Conservation (phyloP, 495 filamentous ascomycete genomes). For the Parathielavia appendiculata region DNA sequence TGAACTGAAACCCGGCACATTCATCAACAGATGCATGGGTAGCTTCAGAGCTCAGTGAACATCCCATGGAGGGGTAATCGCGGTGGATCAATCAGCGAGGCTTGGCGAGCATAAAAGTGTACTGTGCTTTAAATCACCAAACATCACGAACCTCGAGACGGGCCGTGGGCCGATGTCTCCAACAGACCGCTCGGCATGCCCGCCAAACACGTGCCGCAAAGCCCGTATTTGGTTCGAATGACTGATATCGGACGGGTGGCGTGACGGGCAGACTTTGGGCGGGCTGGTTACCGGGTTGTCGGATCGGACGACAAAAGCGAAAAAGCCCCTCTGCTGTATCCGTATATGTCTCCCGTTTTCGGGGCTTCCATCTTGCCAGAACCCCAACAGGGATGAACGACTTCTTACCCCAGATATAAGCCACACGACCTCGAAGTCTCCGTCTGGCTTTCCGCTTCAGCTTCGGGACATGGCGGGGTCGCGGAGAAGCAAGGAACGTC, state of each 20-base stretch:
- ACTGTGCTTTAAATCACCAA: not conserved
- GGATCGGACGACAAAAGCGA: conserved; percentile 1
- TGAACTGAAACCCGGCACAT: too few relatives aligned
- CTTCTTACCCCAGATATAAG: not conserved
- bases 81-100: not conserved
- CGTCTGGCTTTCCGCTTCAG: not conserved
- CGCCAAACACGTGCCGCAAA: conserved; percentile 12
- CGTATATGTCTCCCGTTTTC: not conserved
- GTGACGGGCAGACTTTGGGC: not conserved
- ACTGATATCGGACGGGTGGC: conserved; percentile 4
- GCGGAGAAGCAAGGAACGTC: conserved; percentile 7
- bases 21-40: too few relatives aligned
- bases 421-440: not conserved
- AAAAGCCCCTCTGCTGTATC: too few relatives aligned
- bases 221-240: conserved; percentile 7
- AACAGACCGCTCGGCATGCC: not conserved
- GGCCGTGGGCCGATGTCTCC: not conserved
- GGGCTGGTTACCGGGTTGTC: conserved; percentile 9
- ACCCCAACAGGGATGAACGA: not conserved
- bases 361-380: not conserved
- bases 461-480: conserved; percentile 12
- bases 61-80: not conserved
- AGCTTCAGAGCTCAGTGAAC: not conserved
- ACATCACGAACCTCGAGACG: not conserved
- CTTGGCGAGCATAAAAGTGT: not conserved